Conservation (phyloP, 208 protist genomes). For the Leishmania turanica region DNA sequence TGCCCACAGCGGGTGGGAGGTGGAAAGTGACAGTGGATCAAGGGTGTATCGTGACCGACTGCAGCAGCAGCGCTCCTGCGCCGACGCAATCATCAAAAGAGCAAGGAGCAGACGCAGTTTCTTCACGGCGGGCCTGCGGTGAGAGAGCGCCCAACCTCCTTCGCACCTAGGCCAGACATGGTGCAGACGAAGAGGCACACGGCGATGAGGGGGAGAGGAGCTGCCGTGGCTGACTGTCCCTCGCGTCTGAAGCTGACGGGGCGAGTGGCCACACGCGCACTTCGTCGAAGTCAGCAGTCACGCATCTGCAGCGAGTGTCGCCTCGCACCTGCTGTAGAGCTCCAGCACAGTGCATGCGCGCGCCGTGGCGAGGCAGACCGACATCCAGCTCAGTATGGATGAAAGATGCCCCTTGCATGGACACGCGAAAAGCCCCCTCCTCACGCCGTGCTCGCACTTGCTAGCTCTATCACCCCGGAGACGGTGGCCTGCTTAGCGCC, state of each 20-base stretch:
- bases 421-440: slow-evolving; percentile 8
- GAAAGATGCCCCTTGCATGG: slow-evolving; percentile 7
- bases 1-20: not conserved
- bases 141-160: not conserved
- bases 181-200: not conserved
- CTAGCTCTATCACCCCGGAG: not conserved
- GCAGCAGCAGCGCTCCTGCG: not conserved
- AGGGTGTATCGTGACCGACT: not conserved
- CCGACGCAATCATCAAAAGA: too few species aligned
- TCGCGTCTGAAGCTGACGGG: not conserved
- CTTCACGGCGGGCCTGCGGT: not conserved
- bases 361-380: not conserved
- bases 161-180: not conserved
- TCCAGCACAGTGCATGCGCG: slow-evolving; percentile 1
- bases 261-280: not conserved
- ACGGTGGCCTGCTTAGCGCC: not conserved
- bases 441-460: slow-evolving; percentile 10
- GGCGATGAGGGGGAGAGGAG: not conserved
- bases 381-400: slow-evolving; percentile 11
- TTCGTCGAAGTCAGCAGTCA: not conserved
- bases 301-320: not conserved
- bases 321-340: slow-evolving; percentile 16
- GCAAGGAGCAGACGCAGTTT: not conserved
- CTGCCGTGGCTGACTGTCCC: not conserved
- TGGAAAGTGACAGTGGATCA: not conserved